These are phyloP conservation scores for Calonectria ilicicola DNA, from an alignment of 2,329 filamentous ascomycete species.

Conservation along the genomic window DNA sequence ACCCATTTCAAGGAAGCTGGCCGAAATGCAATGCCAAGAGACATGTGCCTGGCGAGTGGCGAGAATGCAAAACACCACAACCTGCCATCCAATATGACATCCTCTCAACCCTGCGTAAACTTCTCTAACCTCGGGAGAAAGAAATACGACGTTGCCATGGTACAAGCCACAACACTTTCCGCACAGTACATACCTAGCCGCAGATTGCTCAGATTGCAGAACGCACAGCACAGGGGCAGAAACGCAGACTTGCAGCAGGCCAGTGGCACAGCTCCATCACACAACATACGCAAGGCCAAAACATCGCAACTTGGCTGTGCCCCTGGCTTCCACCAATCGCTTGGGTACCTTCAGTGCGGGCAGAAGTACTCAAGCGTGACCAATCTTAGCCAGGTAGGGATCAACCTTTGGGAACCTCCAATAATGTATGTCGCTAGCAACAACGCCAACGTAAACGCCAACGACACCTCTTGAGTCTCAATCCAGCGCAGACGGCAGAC, in stretches of 20 bases:
- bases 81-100: neutral
- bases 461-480: slow-evolving; percentile 7
- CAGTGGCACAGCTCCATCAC: neutral
- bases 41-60: neutral
- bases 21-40: neutral
- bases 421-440: neutral
- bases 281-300: neutral
- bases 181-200: neutral
- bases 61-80: neutral
- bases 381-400: slow-evolving; percentile 33
- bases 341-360: neutral
- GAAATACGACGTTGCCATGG: neutral
- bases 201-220: slow-evolving; percentile 4
- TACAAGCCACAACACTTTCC: neutral
- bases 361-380: neutral
- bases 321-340: neutral
- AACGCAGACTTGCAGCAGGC: neutral
- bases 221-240: neutral
- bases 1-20: neutral
- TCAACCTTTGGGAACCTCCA: slow-evolving; percentile 20
- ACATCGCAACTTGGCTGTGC: neutral
- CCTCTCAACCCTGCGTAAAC: neutral
- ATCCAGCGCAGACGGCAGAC: neutral
- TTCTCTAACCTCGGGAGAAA: neutral
- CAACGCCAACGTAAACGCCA: neutral